Base-by-base conservation (phyloP, 345 rosid species). In the Eucalyptus polybractea region DNA sequence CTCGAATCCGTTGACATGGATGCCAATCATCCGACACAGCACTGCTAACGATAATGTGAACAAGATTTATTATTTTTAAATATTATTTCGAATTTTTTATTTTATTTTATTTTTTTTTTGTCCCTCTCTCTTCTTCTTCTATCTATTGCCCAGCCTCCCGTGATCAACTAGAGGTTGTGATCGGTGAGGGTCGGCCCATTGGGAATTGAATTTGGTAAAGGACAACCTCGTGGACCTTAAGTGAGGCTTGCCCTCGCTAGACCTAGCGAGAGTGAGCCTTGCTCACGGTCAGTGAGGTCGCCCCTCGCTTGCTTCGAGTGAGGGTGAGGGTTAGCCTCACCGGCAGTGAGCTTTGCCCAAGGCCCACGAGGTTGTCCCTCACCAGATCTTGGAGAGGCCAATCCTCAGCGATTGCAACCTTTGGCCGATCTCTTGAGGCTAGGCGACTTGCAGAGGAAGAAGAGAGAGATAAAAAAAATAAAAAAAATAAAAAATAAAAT, bases 111-210 rank as follows among this genome's bases (percentile, higher is more conserved):
- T n/a, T 13, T 50, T 50, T 50, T 17, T 51, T 51, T 51, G n/a
- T 7, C 0, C 24, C 56, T 53, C 56, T 53, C 56, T 53, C 56
- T 19, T 53, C 4, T 53, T 53, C 24, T 1, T 53, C 1, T 53
- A 2, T 19, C 0, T 0, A 1, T 53, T 0, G 2, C 56, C 56
- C 1, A 53, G 2, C 22, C 56, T 17, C 2, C 1, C 0, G 21
- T 0, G 56, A 53, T 53, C 0, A 0, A 3, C 9, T 2, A 1
- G 24, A 19, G 56, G 56, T 19, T 53, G 4, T 0, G 24, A 7
- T 10, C 5, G 0, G 4, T 53, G 56, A 1, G 2, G 10, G 24
- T 53, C 1, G 4, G 24, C 24, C 9, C 1, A 0, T 0, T 1
- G 2, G 10, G 24, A 53, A 53, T 1, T 53, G 1, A 53, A 19